These are phyloP conservation scores for Thalassiosira exigua DNA, from an alignment of 352 stramenopile species.

Conservation along the genomic window DNA sequence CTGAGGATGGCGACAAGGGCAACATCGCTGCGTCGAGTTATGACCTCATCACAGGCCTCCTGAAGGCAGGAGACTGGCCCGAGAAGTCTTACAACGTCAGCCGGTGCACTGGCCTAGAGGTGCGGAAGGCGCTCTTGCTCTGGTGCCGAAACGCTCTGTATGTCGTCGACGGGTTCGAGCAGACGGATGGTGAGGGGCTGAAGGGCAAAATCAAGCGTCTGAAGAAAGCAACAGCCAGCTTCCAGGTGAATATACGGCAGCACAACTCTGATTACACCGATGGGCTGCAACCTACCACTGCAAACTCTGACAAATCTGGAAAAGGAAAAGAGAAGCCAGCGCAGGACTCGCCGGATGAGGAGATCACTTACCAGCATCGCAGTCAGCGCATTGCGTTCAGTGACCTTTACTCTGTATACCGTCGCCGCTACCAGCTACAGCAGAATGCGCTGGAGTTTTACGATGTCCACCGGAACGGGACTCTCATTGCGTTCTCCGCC, in stretches of 20 bases:
- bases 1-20: conserved; percentile 57
- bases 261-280: conserved; percentile 63
- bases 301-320: conserved; percentile 19
- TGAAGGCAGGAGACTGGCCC: conserved; percentile 83
- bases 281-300: conserved; percentile 20
- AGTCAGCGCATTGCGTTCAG: conserved; percentile 84
- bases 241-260: conserved; percentile 80
- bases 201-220: conserved; percentile 84
- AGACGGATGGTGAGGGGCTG: conserved; percentile 80
- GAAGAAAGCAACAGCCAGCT: conserved; percentile 81
- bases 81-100: conserved; percentile 85
- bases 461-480: conserved; percentile 82
- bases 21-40: conserved; percentile 77
- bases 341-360: conserved; percentile 60
- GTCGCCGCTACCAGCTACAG: conserved; percentile 85
- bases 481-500: conserved; percentile 84
- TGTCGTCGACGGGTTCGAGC: conserved; percentile 86
- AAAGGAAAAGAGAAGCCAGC: conserved; percentile 62
- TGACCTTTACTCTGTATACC: conserved; percentile 85
- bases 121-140: conserved; percentile 83
- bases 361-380: conserved; percentile 81
- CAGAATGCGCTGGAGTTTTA: conserved; percentile 88
- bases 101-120: conserved; percentile 85
- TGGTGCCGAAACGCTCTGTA: conserved; percentile 84
- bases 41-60: conserved; percentile 83